phyloP scores from a whole-genome alignment of 2,329 filamentous ascomycete genomes.

The Cephalotrichum gorgonifer region DNA sequence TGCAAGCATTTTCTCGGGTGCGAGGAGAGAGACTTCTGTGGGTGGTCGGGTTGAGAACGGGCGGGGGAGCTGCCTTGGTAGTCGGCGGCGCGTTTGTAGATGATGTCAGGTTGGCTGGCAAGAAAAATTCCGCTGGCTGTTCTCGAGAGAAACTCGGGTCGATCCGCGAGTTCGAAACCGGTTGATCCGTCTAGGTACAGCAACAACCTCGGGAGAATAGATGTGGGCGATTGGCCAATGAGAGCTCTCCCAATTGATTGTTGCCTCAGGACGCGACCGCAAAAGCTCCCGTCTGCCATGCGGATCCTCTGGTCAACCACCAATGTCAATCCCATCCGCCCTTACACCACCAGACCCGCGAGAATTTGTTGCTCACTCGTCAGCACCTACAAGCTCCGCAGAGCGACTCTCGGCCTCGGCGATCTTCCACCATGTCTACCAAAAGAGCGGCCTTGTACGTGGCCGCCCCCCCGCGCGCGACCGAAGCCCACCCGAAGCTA shows the following conservation, averaged over 20 bases:
- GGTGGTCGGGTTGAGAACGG: background rate
- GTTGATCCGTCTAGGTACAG: background rate
- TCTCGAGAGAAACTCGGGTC: background rate
- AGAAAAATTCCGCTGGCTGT: background rate
- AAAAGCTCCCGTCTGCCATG: background rate
- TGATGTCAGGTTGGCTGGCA: background rate
- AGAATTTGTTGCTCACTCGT: background rate
- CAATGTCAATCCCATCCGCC: background rate
- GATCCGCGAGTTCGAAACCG: background rate
- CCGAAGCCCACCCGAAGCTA: background rate
- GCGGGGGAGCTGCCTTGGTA: background rate
- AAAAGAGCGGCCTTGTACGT: constrained; percentile 38
- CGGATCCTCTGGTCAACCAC: background rate
- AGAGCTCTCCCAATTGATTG: background rate
- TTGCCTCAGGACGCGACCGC: background rate
- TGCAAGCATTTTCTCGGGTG: constrained; percentile 25
- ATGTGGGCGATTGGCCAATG: constrained; percentile 1
- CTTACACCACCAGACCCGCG: background rate
- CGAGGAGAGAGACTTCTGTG: background rate
- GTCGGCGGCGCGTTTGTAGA: background rate
- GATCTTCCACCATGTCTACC: constrained; percentile 26
- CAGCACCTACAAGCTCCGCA: background rate
- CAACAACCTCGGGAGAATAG: constrained; percentile 3
- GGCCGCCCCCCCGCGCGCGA: background rate
- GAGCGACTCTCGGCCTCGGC: background rate